Base-by-base conservation (phyloP, 768 basidiomycete species). In the Coprinopsis sp. region DNA sequence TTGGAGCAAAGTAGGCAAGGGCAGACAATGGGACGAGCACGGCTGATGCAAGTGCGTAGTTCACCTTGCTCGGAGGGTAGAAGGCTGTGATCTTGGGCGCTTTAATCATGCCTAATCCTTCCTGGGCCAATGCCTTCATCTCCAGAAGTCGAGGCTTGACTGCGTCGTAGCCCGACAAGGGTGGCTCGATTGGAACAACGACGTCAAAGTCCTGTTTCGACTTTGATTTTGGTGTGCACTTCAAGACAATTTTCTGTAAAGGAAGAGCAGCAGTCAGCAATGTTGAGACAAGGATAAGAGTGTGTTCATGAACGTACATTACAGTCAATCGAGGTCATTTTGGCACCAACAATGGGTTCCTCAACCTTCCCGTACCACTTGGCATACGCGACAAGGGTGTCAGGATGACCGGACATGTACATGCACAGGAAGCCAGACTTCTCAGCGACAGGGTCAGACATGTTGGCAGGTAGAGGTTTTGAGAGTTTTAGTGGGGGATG, bases 331-430 rank as follows among this genome's bases (percentile, higher is more conserved):
- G 70, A 68, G 7, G 73, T 72, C 87, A 90, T 86, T 60, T 80
- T 72, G 6, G 87, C 87, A n/a, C 74, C 73, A 2, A 64, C 62
- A 14, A 88, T 74, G 30, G 67, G 67, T 23, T 74, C 72, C 18
- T 67, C 55, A 10, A 88, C 73, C 52, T 83, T 80, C 7, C 84
- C 87, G 55, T 74, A 87, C 73, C 84, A 78, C 53, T 82, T 86
- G 33, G 84, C 86, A 54, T 90, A 92, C 3, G 86, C 86, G 28
- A 91, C 86, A 53, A 91, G 70, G 1, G 89, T 91, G 58, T 91
- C 88, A 0, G 85, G 85, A 56, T 91, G 90, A 51, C 70, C 80
- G 24, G 77, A 82, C 89, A 91, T 91, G 69, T 91, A 92, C 78
- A 81, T 85, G 61, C 78, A 77, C 33, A 91, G 72, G 60, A 89